Conservation (phyloP, 1,284 basidiomycete genomes). For the Neotropicomus parvogracilis region DNA sequence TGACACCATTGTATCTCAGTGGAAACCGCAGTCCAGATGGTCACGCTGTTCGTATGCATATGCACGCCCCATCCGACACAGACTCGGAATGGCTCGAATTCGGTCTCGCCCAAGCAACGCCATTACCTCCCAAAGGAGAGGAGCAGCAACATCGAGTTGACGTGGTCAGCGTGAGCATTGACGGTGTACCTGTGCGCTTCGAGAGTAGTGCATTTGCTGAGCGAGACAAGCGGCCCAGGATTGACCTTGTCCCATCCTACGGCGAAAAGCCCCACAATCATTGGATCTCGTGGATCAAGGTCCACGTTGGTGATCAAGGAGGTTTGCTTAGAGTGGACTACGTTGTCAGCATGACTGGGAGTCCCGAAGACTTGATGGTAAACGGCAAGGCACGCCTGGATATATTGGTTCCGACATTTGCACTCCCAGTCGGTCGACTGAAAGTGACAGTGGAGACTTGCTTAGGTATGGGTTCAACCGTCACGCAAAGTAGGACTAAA, state of each 20-base stretch:
- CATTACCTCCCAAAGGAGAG: conserved; percentile 12
- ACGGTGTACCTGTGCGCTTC: conserved; percentile 59
- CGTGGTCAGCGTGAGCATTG: conserved; percentile 56
- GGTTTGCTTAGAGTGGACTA: conserved; percentile 62
- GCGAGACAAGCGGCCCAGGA: conserved; percentile 34
- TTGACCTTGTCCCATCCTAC: conserved; percentile 41
- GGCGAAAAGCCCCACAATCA: conserved; percentile 48
- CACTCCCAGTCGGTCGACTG: conserved; percentile 59
- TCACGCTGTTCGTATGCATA: conserved; percentile 56
- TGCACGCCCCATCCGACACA: conserved; percentile 54
- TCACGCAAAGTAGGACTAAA: conserved; percentile 3
- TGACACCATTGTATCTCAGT: conserved; percentile 48
- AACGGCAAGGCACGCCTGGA: conserved; percentile 37
- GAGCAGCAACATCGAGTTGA: conserved; percentile 43
- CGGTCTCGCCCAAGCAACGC: conserved; percentile 51
- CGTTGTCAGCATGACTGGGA: conserved; percentile 41
- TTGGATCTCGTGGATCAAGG: conserved; percentile 63
- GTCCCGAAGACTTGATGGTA: conserved; percentile 28
- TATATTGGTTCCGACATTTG: conserved; percentile 64
- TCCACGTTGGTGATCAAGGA: conserved; percentile 50
- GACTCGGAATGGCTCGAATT: conserved; percentile 74
- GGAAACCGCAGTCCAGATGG: conserved; percentile 35
- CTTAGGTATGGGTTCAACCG: conserved; percentile 39
- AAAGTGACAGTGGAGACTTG: conserved; percentile 55
- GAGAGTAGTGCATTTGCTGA: conserved; percentile 46